A percentile compares a stretch with the other conserved stretches of the same genome.
These are phyloP conservation scores for Chiua virens DNA, from an alignment of 768 basidiomycete species.

Conservation along the genomic window DNA sequence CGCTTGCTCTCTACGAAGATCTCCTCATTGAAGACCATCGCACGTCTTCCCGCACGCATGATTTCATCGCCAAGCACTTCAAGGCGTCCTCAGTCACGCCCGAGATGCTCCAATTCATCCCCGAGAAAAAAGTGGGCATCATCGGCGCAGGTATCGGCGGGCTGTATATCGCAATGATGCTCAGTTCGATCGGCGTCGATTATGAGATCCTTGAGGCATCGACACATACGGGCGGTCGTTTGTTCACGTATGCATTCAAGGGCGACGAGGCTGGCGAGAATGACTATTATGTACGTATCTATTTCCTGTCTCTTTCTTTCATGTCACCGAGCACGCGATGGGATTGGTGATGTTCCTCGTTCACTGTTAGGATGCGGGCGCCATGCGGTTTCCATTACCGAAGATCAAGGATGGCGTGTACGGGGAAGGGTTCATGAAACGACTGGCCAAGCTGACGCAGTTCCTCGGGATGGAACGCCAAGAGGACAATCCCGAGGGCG, in stretches of 20 bases:
- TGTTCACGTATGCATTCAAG: constrained; percentile 43
- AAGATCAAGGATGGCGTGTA: constrained; percentile 8
- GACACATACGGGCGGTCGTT: constrained; percentile 41
- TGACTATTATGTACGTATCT: constrained; percentile 34
- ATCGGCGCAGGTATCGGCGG: constrained; percentile 29
- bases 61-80: too few relatives aligned
- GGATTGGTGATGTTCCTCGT: too few relatives aligned
- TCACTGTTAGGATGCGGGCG: constrained; percentile 31
- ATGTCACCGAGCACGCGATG: too few relatives aligned
- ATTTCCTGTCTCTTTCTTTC: too few relatives aligned
- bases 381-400: constrained; percentile 37
- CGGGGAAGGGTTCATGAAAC: constrained; percentile 30
- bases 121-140: constrained; percentile 15
- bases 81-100: too few relatives aligned
- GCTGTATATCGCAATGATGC: constrained; percentile 45
- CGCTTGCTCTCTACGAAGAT: too few relatives aligned
- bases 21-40: too few relatives aligned
- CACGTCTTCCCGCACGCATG: too few relatives aligned
- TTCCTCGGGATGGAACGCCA: constrained; percentile 25
- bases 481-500: constrained; percentile 13
- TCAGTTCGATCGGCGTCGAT: constrained; percentile 41
- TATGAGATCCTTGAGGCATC: constrained; percentile 48
- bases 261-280: constrained; percentile 19
- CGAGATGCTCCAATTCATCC: too few relatives aligned
- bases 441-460: constrained; percentile 31